A percentile compares a stretch with the other conserved stretches of the same genome.
phyloP scores from a whole-genome alignment of 2,329 filamentous ascomycete species.

The Dactylellina parvicollis region DNA sequence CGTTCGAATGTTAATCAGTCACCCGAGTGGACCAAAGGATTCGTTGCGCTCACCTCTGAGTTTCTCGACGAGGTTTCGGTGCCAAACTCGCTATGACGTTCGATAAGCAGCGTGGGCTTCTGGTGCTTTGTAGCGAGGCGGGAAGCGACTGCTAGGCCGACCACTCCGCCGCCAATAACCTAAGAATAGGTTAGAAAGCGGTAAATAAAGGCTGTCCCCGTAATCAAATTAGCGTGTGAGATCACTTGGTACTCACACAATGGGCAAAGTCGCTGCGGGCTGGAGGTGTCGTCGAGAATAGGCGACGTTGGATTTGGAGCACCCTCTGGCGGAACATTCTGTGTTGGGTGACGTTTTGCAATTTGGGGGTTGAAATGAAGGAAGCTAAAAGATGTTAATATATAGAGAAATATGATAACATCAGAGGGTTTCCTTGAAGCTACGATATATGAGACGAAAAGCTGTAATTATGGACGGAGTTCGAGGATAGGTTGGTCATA shows the following conservation, averaged over 20 bases:
- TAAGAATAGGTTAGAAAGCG: constrained; percentile 55
- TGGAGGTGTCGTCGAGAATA: constrained; percentile 59
- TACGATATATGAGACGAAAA: too few species aligned
- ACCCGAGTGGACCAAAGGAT: too few species aligned
- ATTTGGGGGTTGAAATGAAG: background rate
- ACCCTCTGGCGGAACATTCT: constrained; percentile 26
- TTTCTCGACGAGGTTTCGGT: constrained; percentile 90
- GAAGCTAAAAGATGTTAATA: background rate
- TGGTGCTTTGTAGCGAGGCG: constrained; percentile 71
- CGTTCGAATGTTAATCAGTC: background rate
- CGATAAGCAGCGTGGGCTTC: constrained; percentile 78
- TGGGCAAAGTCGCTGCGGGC: constrained; percentile 60
- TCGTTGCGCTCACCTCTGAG: constrained; percentile 73
- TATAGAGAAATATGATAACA: too few species aligned
- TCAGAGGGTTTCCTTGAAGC: too few species aligned
- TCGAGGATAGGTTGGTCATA: too few species aligned
- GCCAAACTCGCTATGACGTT: constrained; percentile 78
- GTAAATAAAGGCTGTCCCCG: background rate
- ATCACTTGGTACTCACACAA: constrained; percentile 58
- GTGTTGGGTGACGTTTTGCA: constrained; percentile 48
- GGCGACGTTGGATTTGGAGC: constrained; percentile 53
- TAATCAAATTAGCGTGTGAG: background rate
- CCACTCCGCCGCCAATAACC: constrained; percentile 75
- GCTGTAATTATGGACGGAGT: too few species aligned
- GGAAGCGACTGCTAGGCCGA: constrained; percentile 82